phyloP scores from a whole-genome alignment of 345 rosid species.

The Eucalyptus curtisii region DNA sequence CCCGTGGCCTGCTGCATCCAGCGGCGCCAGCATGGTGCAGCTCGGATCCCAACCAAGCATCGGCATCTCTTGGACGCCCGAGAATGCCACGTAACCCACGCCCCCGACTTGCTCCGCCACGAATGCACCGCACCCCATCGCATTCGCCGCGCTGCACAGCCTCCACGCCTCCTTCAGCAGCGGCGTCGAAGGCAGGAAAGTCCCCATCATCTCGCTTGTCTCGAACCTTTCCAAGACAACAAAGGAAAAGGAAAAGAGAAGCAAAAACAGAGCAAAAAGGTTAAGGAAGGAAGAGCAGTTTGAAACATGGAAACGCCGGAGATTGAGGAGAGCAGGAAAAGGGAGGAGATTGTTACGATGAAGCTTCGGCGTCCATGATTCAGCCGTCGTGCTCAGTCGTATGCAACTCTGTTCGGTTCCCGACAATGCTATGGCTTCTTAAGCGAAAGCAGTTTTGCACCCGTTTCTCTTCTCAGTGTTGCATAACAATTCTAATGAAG shows the following conservation, averaged over 20 bases:
- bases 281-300: not conserved
- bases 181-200: slow-evolving; percentile 44
- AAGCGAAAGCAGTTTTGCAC: no score
- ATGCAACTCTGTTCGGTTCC: no score
- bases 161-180: slow-evolving; percentile 50
- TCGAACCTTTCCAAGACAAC: slow-evolving; percentile 33
- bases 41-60: not conserved
- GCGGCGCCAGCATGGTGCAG: not conserved
- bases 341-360: not conserved
- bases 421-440: no score
- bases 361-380: not conserved
- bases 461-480: no score
- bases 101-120: slow-evolving; percentile 11
- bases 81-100: slow-evolving; percentile 42
- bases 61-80: slow-evolving; percentile 11
- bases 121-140: slow-evolving; percentile 1
- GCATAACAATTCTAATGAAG: no score
- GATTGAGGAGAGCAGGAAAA: not conserved
- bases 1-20: not conserved
- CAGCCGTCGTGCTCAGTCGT: not conserved
- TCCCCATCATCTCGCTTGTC: slow-evolving; percentile 62
- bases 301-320: no score
- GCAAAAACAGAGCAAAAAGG: not conserved
- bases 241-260: not conserved
- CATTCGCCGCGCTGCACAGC: slow-evolving; percentile 28